A percentile compares a stretch with the other conserved stretches of the same genome.
Evolutionary conservation across 176 grass and related monocot species (phyloP).

Genomic region (Musa beccarii): DNA sequence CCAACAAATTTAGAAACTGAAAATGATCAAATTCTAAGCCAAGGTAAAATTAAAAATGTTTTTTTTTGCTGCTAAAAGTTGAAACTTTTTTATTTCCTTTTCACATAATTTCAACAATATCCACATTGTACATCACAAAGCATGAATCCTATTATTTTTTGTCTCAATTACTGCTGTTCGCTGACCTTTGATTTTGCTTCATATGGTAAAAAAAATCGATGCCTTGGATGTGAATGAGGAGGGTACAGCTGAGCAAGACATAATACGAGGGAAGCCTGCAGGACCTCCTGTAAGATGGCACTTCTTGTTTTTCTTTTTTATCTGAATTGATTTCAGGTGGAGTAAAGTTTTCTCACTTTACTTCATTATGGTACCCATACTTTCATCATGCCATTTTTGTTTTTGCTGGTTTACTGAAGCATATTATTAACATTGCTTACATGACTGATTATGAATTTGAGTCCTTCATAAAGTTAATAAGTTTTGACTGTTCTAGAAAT

Average conservation of each 20-base stretch:
- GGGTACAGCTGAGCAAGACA: constrained; percentile 25
- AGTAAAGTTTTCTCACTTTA: background rate
- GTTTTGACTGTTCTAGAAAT: background rate
- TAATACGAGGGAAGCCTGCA: constrained; percentile 21
- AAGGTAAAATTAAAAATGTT: constrained; percentile 30
- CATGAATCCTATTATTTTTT: background rate
- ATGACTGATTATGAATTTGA: background rate
- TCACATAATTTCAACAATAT: background rate
- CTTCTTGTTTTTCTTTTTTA: background rate
- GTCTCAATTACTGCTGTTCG: constrained; percentile 3
- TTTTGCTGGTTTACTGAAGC: background rate
- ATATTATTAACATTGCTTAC: background rate
- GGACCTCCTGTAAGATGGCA: constrained; percentile 30
- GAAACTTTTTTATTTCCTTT: background rate
- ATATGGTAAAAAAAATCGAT: constrained; percentile 24
- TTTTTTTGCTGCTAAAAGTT: background rate
- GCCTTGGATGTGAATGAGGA: constrained; percentile 34
- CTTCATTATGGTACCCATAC: background rate
- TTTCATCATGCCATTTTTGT: background rate
- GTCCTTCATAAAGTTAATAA: background rate
- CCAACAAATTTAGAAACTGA: constrained; percentile 19
- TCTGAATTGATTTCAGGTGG: constrained; percentile 4
- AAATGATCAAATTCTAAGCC: constrained; percentile 15
- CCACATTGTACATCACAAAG: background rate
- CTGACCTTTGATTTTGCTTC: constrained; percentile 4